Percentiles rank a stretch among this genome's conserved stretches.
Conservation (phyloP, 176 grass and related monocot species). For the Zoysia japonica region DNA sequence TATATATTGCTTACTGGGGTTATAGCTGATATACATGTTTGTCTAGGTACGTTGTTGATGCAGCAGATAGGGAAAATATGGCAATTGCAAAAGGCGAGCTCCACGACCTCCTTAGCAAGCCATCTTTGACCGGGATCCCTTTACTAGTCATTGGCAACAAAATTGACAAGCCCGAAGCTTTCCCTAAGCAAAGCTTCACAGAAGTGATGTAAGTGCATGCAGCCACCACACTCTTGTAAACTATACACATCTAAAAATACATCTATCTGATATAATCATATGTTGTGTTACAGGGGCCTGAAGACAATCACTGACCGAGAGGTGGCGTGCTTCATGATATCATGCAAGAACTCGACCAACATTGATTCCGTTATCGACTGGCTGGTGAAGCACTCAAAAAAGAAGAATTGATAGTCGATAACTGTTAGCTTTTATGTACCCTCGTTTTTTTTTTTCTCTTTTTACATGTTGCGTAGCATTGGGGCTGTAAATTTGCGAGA, state of each 20-base stretch:
- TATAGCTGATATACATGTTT: slow-evolving; percentile 19
- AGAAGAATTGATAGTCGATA: slow-evolving; percentile 65
- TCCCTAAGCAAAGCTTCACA: slow-evolving; percentile 66
- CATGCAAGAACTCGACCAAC: slow-evolving; percentile 96
- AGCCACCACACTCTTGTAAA: neutral
- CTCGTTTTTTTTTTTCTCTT: slow-evolving; percentile 29
- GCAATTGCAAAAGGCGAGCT: slow-evolving; percentile 85
- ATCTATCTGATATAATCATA: slow-evolving; percentile 10
- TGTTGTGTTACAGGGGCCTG: slow-evolving; percentile 56
- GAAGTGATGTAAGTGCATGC: slow-evolving; percentile 69
- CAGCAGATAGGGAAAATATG: slow-evolving; percentile 85
- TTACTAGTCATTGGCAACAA: slow-evolving; percentile 94
- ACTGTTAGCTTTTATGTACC: slow-evolving; percentile 17
- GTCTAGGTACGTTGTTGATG: slow-evolving; percentile 93
- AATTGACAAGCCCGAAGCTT: slow-evolving; percentile 83
- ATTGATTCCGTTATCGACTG: slow-evolving; percentile 91
- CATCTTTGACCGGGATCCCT: slow-evolving; percentile 81
- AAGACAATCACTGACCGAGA: slow-evolving; percentile 73
- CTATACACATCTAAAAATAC: neutral
- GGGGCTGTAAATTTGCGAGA: slow-evolving; percentile 55
- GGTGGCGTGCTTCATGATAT: slow-evolving; percentile 93
- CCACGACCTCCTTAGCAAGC: slow-evolving; percentile 90
- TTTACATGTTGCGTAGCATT: slow-evolving; percentile 51
- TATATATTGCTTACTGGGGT: slow-evolving; percentile 8
- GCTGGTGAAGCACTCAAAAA: slow-evolving; percentile 94